Base-by-base conservation (phyloP, 2,329 filamentous ascomycete species). In the Neofusicoccum sp. region DNA sequence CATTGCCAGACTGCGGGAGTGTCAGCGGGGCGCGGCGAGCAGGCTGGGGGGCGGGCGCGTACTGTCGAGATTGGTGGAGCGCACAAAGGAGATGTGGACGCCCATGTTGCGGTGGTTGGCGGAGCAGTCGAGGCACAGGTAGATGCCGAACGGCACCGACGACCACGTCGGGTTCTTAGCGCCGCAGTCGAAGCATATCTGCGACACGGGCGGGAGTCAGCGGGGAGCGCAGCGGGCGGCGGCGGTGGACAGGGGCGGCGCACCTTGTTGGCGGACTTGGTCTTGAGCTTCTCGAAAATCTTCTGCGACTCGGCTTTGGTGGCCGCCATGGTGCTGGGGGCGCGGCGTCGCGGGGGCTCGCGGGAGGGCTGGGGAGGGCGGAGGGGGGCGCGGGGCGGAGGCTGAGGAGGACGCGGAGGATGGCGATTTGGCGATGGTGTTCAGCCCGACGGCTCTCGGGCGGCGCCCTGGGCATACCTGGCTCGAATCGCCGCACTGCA, bases 121-220 rank as follows among this genome's bases (percentile, higher is more conserved):
- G 43, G 93, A 97, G 80, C 95, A 99, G 79, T 99, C 95, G 70
- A 99, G 88, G 73, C 95, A 99, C 24, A 99, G 86, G 76, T 98
- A 99, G 75, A 99, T 98, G 72, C 91, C 95, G 66, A 99, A 92
- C 9, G 93, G 93, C 33, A 97, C 93, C 6, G 93, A 98, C 6
- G 93, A 96, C 95, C 95, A 99, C 62, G 95, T 98, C 64, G 95
- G 95, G 74, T 97, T 97, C 80, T 98, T 98, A 71, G 92, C 89
- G 74, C 90, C 88, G 78, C 95, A 99, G 80, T 99, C 95, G 79
- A 99, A 99, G 84, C 95, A 99, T 81, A 96, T 86, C 93, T 96
- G 65, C 58, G 6, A 70, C 57, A 43, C 28, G 53, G 57, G 43
- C 47, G 31, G 43, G 40, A 54, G 48, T 51, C 45, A 49, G 38